These are phyloP conservation scores for Neofusicoccum kwambonambiense DNA, from an alignment of 2,329 filamentous ascomycete genomes.

Conservation along the genomic window DNA sequence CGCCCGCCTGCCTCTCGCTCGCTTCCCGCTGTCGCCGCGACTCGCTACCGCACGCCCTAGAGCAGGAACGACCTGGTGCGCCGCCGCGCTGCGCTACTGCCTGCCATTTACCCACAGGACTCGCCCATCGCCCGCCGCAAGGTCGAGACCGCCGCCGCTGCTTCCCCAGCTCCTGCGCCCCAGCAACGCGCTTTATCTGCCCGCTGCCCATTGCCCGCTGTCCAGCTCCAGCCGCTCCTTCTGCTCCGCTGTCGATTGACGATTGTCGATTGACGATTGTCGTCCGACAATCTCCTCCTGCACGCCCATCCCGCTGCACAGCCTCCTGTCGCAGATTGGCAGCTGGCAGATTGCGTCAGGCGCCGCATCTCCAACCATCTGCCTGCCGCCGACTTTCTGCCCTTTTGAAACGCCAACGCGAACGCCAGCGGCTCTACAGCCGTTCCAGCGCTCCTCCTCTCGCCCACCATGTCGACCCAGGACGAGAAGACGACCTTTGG, in stretches of 20 bases:
- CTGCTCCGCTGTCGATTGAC: not conserved
- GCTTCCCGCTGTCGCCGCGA: not conserved
- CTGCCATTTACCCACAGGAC: not conserved
- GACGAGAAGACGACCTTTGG: slow-evolving; percentile 19
- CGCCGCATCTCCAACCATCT: not conserved
- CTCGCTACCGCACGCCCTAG: not conserved
- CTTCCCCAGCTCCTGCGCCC: not conserved
- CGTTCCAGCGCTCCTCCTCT: not conserved
- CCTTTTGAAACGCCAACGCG: not conserved
- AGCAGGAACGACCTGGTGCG: not conserved
- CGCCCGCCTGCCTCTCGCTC: not conserved
- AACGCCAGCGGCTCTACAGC: not conserved
- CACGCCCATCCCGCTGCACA: not conserved
- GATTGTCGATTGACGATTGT: not conserved
- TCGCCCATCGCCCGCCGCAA: no score
- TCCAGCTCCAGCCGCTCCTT: not conserved
- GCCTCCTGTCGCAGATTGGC: slow-evolving; percentile 8
- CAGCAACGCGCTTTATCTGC: not conserved
- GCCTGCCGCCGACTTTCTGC: not conserved
- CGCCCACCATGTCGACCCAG: slow-evolving; percentile 1
- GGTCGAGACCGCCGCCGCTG: not conserved
- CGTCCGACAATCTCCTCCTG: not conserved
- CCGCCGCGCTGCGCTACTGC: not conserved
- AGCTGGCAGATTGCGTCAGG: not conserved
- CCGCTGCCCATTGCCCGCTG: not conserved